Evolutionary conservation across 2,329 filamentous ascomycete genomes (phyloP).

Genomic region (Talaromyces sp.): DNA sequence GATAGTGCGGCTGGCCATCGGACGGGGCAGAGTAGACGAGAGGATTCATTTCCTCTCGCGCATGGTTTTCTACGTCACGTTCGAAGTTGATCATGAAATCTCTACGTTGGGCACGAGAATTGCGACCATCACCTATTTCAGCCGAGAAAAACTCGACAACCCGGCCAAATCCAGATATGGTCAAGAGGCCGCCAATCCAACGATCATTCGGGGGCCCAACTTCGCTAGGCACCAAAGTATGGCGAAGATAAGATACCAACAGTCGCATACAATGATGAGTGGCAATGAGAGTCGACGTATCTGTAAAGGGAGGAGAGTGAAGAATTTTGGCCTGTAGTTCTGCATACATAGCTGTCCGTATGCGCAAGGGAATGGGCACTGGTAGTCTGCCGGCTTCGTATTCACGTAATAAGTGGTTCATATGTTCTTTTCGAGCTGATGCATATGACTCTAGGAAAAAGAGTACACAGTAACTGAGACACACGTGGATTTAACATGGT

Average conservation of each 20-base stretch:
- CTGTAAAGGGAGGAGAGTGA: slow-evolving; percentile 34
- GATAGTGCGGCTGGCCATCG: slow-evolving; percentile 22
- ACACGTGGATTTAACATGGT: background rate
- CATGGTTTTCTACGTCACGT: slow-evolving; percentile 29
- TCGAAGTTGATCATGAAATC: slow-evolving; percentile 41
- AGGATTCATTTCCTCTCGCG: slow-evolving; percentile 33
- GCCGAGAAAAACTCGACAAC: slow-evolving; percentile 39
- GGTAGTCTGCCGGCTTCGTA: slow-evolving; percentile 33
- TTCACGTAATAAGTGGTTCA: slow-evolving; percentile 30
- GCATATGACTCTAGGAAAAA: slow-evolving; percentile 38
- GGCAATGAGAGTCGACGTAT: slow-evolving; percentile 32
- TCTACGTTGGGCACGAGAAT: slow-evolving; percentile 34
- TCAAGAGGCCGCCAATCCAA: slow-evolving; percentile 37
- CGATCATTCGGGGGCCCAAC: slow-evolving; percentile 25
- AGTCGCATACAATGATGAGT: slow-evolving; percentile 38
- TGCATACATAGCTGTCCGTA: slow-evolving; percentile 31
- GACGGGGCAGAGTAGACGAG: slow-evolving; percentile 29
- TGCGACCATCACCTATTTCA: slow-evolving; percentile 37
- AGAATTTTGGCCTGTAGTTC: slow-evolving; percentile 33
- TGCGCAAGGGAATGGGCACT: slow-evolving; percentile 28
- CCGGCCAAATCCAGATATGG: slow-evolving; percentile 32
- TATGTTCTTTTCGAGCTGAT: slow-evolving; percentile 30
- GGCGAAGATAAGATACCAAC: slow-evolving; percentile 32
- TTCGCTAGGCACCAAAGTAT: slow-evolving; percentile 27
- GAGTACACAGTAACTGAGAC: slow-evolving; percentile 32